Base-by-base conservation (phyloP, 2,329 filamentous ascomycete genomes). In the Elsinoe fawcettii region DNA sequence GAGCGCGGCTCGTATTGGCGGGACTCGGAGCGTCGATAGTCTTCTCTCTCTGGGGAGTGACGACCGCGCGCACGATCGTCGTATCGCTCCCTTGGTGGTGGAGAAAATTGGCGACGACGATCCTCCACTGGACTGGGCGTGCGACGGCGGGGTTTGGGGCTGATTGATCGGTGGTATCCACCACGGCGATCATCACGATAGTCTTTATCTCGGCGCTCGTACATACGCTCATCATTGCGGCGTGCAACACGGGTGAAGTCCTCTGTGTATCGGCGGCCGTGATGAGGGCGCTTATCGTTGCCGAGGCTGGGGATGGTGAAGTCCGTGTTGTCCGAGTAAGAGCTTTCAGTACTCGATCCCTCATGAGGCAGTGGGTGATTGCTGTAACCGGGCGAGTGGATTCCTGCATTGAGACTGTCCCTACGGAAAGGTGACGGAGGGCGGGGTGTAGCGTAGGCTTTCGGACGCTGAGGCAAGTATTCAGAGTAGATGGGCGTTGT, bases 341-440 rank as follows among this genome's bases (percentile, higher is more conserved):
- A 23, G 41, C 41, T 46, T 18, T 46, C 41, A 9, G 41, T 46
- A 20, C 41, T 25, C 6, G 41, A 25, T 3, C 25, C 41, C 12
- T 12, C 23, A n/a, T 46, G 18, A 14, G 41, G 41, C 2, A 46
- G 3, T 12, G 20, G 12, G 1, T 25, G 41, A 8, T 58, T 51
- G n/a, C 59, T 58, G 11, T 60, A 49, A 18, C 56, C 56, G 12
- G 59, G 43, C 12, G 49, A 41, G 47, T 58, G 56, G 20, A 25
- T 44, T 18, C 58, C 56, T 34, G 56, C 43, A 25, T 58, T 54
- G 36, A 56, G 55, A 23, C 56, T 58, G 5, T 60, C 59, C n/a
- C 44, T 49, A 11, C 53, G 46, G 5, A 49, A 30, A 16, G 55
- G 56, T 20, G 20, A 25, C 3, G 9, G 41, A 12, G 22, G 8